These are phyloP conservation scores for Fusarium sp. DNA, from an alignment of 2,329 filamentous ascomycete species.

Conservation along the genomic window DNA sequence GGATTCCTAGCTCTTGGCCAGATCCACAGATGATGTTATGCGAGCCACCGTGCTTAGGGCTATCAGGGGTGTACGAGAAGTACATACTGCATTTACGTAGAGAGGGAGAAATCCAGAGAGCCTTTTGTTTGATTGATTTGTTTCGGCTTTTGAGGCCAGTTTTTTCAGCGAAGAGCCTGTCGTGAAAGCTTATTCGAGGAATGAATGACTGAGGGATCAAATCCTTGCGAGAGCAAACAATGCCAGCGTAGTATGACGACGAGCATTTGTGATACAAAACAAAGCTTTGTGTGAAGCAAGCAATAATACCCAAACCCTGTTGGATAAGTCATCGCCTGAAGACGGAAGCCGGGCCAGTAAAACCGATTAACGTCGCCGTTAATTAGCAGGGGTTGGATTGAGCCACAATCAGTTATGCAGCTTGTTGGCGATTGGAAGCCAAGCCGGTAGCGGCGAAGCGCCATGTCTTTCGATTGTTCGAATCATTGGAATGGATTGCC, in stretches of 20 bases:
- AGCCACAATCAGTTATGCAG: conserved; percentile 23
- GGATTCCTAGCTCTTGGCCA: conserved; percentile 17
- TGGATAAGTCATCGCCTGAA: not conserved
- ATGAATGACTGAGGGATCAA: conserved; percentile 6
- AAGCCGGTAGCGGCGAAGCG: conserved; percentile 39
- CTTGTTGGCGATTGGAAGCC: conserved; percentile 25
- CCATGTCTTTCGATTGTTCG: conserved; percentile 19
- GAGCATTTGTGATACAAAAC: conserved; percentile 35
- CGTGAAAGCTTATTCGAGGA: conserved; percentile 20
- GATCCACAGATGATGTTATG: conserved; percentile 35
- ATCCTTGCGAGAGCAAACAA: conserved; percentile 6
- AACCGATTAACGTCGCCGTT: conserved; percentile 13
- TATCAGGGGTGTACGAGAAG: conserved; percentile 2
- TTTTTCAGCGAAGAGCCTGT: conserved; percentile 6
- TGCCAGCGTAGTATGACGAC: conserved; percentile 9
- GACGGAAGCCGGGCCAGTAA: not conserved
- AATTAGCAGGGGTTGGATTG: conserved; percentile 16
- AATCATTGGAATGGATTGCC: conserved; percentile 32
- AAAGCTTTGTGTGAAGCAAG: conserved; percentile 35
- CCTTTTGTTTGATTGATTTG: conserved; percentile 18
- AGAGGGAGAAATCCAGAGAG: not conserved
- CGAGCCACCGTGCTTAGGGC: conserved; percentile 11
- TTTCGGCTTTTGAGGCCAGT: conserved; percentile 29
- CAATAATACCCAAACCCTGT: conserved; percentile 1
- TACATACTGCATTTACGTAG: not conserved